phyloP scores from a whole-genome alignment of 495 filamentous ascomycete genomes.

The Hypoxylon lenormandii region DNA sequence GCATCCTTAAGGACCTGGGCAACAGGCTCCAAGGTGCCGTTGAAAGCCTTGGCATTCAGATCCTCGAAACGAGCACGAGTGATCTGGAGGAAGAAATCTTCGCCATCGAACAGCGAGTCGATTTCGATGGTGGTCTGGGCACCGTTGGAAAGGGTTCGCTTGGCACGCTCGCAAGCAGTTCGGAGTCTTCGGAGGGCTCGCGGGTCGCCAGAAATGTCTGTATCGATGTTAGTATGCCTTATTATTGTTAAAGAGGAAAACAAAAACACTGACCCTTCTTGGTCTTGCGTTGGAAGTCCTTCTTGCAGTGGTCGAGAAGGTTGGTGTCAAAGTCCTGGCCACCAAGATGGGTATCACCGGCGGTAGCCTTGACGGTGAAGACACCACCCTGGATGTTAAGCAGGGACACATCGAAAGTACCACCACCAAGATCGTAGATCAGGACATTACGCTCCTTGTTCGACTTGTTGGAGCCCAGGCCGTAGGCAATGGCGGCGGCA shows the following conservation, averaged over 20 bases:
- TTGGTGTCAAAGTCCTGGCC: constrained; percentile 99
- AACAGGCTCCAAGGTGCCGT: constrained; percentile 94
- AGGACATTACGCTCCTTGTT: constrained; percentile 98
- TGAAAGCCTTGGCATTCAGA: constrained; percentile 96
- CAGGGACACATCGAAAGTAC: constrained; percentile 99
- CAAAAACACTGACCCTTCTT: constrained; percentile 63
- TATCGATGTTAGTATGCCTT: too few species aligned
- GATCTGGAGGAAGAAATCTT: constrained; percentile 98
- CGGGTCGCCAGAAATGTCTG: constrained; percentile 82
- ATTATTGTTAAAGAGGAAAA: too few species aligned
- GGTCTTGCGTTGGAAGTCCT: constrained; percentile 90
- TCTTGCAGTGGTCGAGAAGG: constrained; percentile 94
- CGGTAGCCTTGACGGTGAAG: constrained; percentile 98
- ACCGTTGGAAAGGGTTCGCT: constrained; percentile 96
- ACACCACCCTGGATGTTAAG: constrained; percentile 99
- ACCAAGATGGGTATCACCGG: constrained; percentile 98
- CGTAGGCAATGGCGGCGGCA: constrained; percentile 95
- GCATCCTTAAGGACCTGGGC: constrained; percentile 98
- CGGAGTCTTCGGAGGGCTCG: constrained; percentile 97
- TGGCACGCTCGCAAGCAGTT: constrained; percentile 98
- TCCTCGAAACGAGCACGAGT: constrained; percentile 99
- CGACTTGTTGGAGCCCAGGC: constrained; percentile 90
- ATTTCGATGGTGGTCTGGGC: constrained; percentile 98
- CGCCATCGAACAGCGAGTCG: constrained; percentile 96
- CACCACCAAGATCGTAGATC: constrained; percentile 99